phyloP scores from a whole-genome alignment of 139 green algal genomes.

The Chlorella sp. region DNA sequence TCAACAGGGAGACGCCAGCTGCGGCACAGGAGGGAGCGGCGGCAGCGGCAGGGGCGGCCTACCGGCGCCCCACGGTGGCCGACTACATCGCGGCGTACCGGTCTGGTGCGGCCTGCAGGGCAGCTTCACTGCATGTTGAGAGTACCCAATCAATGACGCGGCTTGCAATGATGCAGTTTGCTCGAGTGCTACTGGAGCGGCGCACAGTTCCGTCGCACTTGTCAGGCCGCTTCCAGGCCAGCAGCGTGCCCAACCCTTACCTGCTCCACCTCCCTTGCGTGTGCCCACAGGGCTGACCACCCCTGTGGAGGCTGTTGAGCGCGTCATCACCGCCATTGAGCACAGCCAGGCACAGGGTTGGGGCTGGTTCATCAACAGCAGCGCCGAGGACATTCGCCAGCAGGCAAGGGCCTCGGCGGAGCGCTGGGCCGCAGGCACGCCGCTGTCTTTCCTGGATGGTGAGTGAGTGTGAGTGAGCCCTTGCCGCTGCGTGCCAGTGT shows the following conservation, averaged over 20 bases:
- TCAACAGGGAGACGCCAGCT: too few species aligned
- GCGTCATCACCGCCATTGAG: slow-evolving; percentile 23
- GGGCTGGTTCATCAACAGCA: slow-evolving; percentile 22
- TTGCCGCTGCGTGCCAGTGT: background rate
- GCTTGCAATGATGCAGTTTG: too few species aligned
- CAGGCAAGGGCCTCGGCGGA: slow-evolving; percentile 16
- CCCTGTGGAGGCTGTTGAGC: slow-evolving; percentile 43
- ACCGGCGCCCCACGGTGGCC: slow-evolving; percentile 7
- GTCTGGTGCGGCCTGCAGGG: too few species aligned
- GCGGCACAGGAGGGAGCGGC: background rate
- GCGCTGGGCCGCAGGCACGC: slow-evolving; percentile 16
- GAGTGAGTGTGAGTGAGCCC: background rate
- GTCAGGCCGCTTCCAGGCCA: too few species aligned
- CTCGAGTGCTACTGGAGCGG: too few species aligned
- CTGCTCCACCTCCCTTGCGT: too few species aligned
- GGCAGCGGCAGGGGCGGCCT: background rate
- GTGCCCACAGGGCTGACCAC: slow-evolving; percentile 29
- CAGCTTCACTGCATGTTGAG: too few species aligned
- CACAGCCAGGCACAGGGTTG: background rate
- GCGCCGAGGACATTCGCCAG: slow-evolving; percentile 14
- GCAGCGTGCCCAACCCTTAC: too few species aligned
- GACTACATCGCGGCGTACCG: slow-evolving; percentile 22
- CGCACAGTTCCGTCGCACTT: too few species aligned
- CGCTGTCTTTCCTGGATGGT: slow-evolving; percentile 5
- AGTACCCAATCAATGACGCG: too few species aligned